phyloP scores from a whole-genome alignment of 1,284 basidiomycete species.

The Ustilago cynodontis region DNA sequence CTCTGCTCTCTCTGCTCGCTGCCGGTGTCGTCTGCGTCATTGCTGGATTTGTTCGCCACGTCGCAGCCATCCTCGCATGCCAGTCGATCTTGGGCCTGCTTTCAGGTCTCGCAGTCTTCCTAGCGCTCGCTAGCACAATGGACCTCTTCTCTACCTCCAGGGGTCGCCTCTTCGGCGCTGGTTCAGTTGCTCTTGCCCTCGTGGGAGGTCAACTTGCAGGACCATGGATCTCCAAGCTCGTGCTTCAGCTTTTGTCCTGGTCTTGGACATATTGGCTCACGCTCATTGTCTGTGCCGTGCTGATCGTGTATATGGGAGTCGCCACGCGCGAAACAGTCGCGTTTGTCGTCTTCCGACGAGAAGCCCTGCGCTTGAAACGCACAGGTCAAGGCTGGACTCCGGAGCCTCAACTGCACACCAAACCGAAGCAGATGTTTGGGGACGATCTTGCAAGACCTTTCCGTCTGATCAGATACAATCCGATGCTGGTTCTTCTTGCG shows the following conservation, averaged over 20 bases:
- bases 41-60: constrained; percentile 40
- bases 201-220: constrained; percentile 40
- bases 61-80: constrained; percentile 22
- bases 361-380: constrained; percentile 28
- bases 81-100: constrained; percentile 29
- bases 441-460: constrained; percentile 33
- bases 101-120: constrained; percentile 34
- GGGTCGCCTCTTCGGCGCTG: constrained; percentile 28
- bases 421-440: constrained; percentile 16
- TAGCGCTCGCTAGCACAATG: constrained; percentile 35
- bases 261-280: constrained; percentile 56
- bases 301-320: constrained; percentile 39
- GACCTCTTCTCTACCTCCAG: constrained; percentile 45
- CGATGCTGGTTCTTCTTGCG: constrained; percentile 23
- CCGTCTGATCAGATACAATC: constrained; percentile 32
- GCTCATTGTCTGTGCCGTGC: constrained; percentile 35
- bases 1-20: constrained; percentile 28
- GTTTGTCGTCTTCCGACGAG: constrained; percentile 43
- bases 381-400: constrained; percentile 42
- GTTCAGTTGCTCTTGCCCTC: constrained; percentile 22
- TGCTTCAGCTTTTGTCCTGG: constrained; percentile 35
- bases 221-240: constrained; percentile 52
- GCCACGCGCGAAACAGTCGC: constrained; percentile 33
- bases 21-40: constrained; percentile 35
- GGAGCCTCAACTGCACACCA: constrained; percentile 35